Conservation (phyloP, 208 protist genomes). For the Lotmaria passim region DNA sequence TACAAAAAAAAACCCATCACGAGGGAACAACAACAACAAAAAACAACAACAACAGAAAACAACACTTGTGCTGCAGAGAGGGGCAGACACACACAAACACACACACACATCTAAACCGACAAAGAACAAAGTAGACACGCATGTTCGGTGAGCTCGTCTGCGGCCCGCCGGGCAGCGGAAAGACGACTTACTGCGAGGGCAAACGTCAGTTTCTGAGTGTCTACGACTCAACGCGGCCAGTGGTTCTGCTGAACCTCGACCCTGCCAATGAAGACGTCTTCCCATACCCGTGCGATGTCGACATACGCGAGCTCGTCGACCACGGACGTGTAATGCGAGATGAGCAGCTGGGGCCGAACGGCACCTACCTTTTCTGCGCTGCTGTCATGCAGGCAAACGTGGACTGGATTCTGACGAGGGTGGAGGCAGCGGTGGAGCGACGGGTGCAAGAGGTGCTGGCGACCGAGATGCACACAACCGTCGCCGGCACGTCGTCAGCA, state of each 20-base stretch:
- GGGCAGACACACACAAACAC: no score
- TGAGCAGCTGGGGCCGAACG: slow-evolving; percentile 97
- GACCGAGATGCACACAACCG: slow-evolving; percentile 12
- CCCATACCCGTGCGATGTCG: slow-evolving; percentile 93
- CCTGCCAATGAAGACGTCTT: slow-evolving; percentile 97
- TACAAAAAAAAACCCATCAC: no score
- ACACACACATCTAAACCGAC: no score
- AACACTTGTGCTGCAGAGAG: no score
- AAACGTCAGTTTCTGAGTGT: slow-evolving; percentile 95
- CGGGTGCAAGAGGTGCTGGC: slow-evolving; percentile 62
- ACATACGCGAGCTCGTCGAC: slow-evolving; percentile 93
- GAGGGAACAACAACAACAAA: no score
- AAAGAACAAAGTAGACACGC: no score
- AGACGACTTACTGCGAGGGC: slow-evolving; percentile 97
- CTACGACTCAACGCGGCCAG: slow-evolving; percentile 85
- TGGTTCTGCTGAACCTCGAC: slow-evolving; percentile 97
- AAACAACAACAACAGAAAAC: no score
- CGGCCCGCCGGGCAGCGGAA: slow-evolving; percentile 96
- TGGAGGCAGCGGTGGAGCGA: slow-evolving; percentile 62
- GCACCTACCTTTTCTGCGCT: slow-evolving; percentile 97
- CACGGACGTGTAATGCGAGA: slow-evolving; percentile 93
- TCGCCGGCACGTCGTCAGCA: not conserved
- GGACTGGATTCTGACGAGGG: slow-evolving; percentile 77
- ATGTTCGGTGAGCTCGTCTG: slow-evolving; percentile 97
- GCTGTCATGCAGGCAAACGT: slow-evolving; percentile 92